A percentile compares a stretch with the other conserved stretches of the same genome.
phyloP scores from a whole-genome alignment of 441 rosid species.

The Brassica hybrid region DNA sequence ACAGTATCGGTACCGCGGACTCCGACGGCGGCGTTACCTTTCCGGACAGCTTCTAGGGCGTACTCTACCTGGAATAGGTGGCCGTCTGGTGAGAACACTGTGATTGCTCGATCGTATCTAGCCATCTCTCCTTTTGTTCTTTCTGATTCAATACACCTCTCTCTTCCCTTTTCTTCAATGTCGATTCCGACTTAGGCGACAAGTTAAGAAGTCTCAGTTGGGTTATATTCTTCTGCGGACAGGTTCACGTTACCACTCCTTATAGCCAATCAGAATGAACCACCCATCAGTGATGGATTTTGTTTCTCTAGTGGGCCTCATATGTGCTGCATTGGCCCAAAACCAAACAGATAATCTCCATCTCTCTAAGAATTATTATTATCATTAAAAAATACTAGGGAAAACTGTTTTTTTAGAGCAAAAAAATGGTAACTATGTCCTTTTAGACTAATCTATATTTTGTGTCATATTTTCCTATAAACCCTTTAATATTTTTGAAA shows the following conservation, averaged over 20 bases:
- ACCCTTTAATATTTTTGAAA: no score
- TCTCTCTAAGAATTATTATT: no score
- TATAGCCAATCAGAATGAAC: slow-evolving; percentile 15
- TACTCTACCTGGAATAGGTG: slow-evolving; percentile 93
- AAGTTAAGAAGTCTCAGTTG: background rate
- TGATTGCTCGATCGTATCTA: slow-evolving; percentile 86
- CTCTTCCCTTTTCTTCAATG: background rate
- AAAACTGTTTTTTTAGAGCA: no score
- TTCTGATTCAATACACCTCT: background rate
- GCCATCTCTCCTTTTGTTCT: slow-evolving; percentile 56
- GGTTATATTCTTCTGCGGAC: slow-evolving; percentile 12
- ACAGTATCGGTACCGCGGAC: slow-evolving; percentile 88
- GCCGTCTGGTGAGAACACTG: slow-evolving; percentile 92
- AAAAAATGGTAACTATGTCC: no score
- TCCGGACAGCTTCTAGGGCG: slow-evolving; percentile 96
- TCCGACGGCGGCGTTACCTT: slow-evolving; percentile 97
- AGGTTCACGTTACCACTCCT: slow-evolving; percentile 1
- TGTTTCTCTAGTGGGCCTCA: background rate
- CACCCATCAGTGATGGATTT: background rate
- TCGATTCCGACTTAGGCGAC: background rate
- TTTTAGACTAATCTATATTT: no score
- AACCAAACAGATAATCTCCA: background rate
- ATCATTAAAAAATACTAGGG: no score
- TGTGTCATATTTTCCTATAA: no score
- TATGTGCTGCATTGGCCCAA: background rate